Evolutionary conservation across 441 rosid species (phyloP).

Genomic region (Arabidopsis lyrata): DNA sequence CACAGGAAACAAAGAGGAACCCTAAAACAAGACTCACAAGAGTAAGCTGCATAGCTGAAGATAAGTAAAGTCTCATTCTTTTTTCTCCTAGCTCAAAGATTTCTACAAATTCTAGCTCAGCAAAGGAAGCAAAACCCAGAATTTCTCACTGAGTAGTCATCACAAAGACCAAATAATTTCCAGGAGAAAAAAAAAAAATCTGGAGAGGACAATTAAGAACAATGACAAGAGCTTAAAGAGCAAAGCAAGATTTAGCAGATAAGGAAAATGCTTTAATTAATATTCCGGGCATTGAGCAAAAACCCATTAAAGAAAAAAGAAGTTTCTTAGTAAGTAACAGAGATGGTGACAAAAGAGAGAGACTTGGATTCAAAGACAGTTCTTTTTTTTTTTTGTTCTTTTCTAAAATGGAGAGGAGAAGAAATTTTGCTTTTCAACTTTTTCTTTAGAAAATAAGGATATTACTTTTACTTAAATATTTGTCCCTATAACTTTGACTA

Average conservation of each 20-base stretch:
- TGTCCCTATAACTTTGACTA: constrained; percentile 17
- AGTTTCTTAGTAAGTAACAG: constrained; percentile 40
- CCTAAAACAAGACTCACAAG: constrained; percentile 45
- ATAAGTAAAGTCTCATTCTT: constrained; percentile 50
- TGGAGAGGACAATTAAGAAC: background rate
- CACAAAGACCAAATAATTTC: constrained; percentile 31
- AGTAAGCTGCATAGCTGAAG: constrained; percentile 50
- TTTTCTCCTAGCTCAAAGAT: constrained; percentile 42
- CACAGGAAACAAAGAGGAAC: constrained; percentile 56
- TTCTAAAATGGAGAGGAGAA: constrained; percentile 16
- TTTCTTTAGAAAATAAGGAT: constrained; percentile 15
- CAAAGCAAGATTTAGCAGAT: constrained; percentile 13
- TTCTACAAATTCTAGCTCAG: constrained; percentile 41
- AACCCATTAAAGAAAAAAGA: constrained; percentile 55
- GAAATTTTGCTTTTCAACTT: constrained; percentile 29
- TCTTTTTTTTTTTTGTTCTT: constrained; percentile 41
- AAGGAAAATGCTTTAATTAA: constrained; percentile 45
- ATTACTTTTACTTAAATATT: background rate
- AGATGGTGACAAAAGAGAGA: constrained; percentile 44
- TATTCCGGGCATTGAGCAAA: constrained; percentile 54
- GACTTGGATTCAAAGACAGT: constrained; percentile 84
- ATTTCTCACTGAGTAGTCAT: constrained; percentile 43
- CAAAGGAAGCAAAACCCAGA: too few species aligned
- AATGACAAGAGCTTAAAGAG: constrained; percentile 32
- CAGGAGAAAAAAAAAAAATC: constrained; percentile 12